Conservation (phyloP, 306 rosid species). For the Corylus americana region DNA sequence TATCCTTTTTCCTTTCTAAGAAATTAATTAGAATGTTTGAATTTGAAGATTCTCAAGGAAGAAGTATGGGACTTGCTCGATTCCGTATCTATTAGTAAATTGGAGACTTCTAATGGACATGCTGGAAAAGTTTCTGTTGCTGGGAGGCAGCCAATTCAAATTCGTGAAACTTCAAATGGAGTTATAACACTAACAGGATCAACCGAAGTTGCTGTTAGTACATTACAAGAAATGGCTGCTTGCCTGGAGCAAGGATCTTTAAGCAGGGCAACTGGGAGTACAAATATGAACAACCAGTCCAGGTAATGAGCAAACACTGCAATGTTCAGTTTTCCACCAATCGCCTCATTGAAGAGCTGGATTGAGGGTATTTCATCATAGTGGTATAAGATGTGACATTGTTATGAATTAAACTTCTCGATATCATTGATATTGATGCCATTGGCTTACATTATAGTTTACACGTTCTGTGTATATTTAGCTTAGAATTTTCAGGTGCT, state of each 20-base stretch:
- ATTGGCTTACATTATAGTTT: background rate
- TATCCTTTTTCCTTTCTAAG: conserved; percentile 8
- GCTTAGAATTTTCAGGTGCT: background rate
- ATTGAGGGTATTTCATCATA: conserved; percentile 6
- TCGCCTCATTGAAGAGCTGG: background rate
- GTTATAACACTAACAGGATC: conserved; percentile 73
- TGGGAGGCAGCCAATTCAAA: conserved; percentile 62
- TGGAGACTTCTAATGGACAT: conserved; percentile 56
- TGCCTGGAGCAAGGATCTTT: conserved; percentile 81
- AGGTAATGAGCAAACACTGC: conserved; percentile 44
- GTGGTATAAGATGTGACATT: background rate
- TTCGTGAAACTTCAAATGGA: conserved; percentile 80
- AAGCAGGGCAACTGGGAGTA: conserved; percentile 80
- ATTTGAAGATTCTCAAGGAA: conserved; percentile 72
- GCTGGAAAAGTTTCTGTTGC: conserved; percentile 52
- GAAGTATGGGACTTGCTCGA: conserved; percentile 84
- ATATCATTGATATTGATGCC: background rate
- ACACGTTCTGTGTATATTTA: background rate
- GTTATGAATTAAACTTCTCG: background rate
- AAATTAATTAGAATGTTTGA: conserved; percentile 33
- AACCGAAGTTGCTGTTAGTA: conserved; percentile 66
- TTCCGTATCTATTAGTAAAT: conserved; percentile 49
- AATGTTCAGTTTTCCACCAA: background rate
- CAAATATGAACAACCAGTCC: conserved; percentile 88
- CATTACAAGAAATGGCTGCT: conserved; percentile 71